Percentiles rank a stretch among this genome's conserved stretches.
Conservation (phyloP, 2,329 filamentous ascomycete species). For the Tolypocladium guangdongense region DNA sequence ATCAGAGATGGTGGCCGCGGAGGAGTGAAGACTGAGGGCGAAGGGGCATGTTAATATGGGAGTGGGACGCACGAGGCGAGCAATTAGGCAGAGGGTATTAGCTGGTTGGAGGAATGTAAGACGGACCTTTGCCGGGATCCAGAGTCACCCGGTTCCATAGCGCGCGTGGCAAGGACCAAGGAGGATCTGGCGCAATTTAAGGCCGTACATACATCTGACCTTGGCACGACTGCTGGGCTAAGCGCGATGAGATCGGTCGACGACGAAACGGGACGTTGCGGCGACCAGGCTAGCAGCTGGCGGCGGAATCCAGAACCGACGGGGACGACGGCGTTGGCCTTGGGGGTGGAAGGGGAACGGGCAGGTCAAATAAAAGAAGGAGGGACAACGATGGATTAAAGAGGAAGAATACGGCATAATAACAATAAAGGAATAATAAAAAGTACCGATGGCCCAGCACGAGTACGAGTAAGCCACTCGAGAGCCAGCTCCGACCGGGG, state of each 20-base stretch:
- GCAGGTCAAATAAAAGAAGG: neutral
- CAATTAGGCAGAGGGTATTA: slow-evolving; percentile 3
- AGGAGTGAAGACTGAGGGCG: slow-evolving; percentile 5
- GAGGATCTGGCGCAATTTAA: slow-evolving; percentile 24
- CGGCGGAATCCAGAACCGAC: slow-evolving; percentile 5
- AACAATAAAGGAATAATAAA: slow-evolving; percentile 8
- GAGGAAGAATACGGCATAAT: slow-evolving; percentile 3
- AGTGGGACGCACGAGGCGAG: slow-evolving; percentile 10
- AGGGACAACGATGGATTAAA: neutral
- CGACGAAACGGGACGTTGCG: neutral
- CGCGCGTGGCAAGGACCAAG: slow-evolving; percentile 24
- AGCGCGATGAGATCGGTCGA: neutral
- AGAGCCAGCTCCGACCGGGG: slow-evolving; percentile 6
- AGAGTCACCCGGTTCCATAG: slow-evolving; percentile 28
- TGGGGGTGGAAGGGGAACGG: neutral
- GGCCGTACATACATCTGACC: slow-evolving; percentile 25
- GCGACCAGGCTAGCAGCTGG: neutral
- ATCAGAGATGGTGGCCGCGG: slow-evolving; percentile 5
- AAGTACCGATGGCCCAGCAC: slow-evolving; percentile 7
- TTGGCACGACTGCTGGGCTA: slow-evolving; percentile 8
- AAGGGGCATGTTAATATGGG: slow-evolving; percentile 15
- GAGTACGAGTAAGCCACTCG: slow-evolving; percentile 8
- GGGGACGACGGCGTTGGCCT: neutral
- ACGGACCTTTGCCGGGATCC: slow-evolving; percentile 26
- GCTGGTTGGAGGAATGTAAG: slow-evolving; percentile 14